phyloP scores from a whole-genome alignment of 176 grass and related monocot genomes.

The Microstegium vimineum region DNA sequence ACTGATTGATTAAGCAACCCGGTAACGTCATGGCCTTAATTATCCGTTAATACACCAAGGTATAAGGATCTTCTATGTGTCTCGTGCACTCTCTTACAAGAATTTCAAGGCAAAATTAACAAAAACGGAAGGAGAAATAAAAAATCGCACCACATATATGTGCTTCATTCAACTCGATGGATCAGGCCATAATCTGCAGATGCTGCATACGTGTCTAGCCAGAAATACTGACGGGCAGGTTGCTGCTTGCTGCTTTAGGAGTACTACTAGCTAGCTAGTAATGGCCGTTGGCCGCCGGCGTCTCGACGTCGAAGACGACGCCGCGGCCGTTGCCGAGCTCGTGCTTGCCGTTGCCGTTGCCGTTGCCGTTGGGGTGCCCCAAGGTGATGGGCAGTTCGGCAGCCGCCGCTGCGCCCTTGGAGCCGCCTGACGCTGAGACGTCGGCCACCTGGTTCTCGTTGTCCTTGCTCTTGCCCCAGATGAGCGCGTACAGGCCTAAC shows the following conservation, averaged over 20 bases:
- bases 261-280: not conserved
- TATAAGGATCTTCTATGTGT: not conserved
- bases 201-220: not conserved
- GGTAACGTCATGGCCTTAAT: constrained; percentile 23
- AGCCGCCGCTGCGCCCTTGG: constrained; percentile 9
- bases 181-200: not conserved
- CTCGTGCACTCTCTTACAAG: not conserved
- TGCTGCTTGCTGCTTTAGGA: not conserved
- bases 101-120: constrained; percentile 9
- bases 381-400: constrained; percentile 50
- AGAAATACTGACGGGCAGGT: not conserved
- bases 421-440: not conserved
- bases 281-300: constrained; percentile 27
- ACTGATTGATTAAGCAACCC: constrained; percentile 18
- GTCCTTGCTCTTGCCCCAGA: constrained; percentile 91
- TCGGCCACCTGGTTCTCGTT: constrained; percentile 27
- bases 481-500: constrained; percentile 70
- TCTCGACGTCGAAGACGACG: constrained; percentile 41
- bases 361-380: constrained; percentile 10
- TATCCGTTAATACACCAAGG: constrained; percentile 29
- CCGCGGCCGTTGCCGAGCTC: constrained; percentile 1
- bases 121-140: not conserved
- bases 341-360: constrained; percentile 20
- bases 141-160: not conserved
- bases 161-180: not conserved